Base-by-base conservation (phyloP, 768 basidiomycete genomes). In the Pleurotus pulmonarius region DNA sequence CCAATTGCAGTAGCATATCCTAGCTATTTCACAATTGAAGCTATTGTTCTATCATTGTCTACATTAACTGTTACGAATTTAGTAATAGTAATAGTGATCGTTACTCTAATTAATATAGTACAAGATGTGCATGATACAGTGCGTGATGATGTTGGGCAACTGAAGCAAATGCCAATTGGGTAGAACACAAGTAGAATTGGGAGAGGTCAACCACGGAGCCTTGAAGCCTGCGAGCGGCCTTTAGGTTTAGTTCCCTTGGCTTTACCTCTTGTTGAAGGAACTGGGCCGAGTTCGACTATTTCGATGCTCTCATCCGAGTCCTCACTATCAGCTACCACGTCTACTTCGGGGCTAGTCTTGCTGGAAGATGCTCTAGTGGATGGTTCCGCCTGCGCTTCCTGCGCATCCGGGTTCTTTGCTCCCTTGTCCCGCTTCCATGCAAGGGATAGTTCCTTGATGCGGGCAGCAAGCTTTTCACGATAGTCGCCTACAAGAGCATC, bases 341-440 rank as follows among this genome's bases (percentile, higher is more conserved):
- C 56, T 20, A 49, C 20, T 39, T 52, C 53, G 25, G 45, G 46
- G 9, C 39, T 7, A 45, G 12, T 25, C 39, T 37, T 40, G n/a
- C 12, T 45, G 18, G 45, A 26, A 9, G 24, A 25, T 34, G 46
- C 43, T 56, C 44, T 9, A 26, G 15, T 20, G 51, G n/a, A 34
- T 34, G 29, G 29, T 8, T 34, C 29, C 8, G 38, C 41, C 37
- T 39, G 39, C n/a, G 9, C 39, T 20, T 41, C 41, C 51, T 53
- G 51, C 22, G 8, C 67, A 56, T 70, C 70, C 56, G 65, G 70
- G 63, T 75, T 72, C 59, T 72, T 75, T 24, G 66, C 66, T 12
- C 67, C 75, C 40, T 78, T 78, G 38, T 71, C 70, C 48, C 70
- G 70, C 64, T 76, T 79, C 81, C 85, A 87, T 15, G 77, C 73